A percentile compares a stretch with the other conserved stretches of the same genome.
Conservation (phyloP, 2,329 filamentous ascomycete species). For the Cladosporium sp. region DNA sequence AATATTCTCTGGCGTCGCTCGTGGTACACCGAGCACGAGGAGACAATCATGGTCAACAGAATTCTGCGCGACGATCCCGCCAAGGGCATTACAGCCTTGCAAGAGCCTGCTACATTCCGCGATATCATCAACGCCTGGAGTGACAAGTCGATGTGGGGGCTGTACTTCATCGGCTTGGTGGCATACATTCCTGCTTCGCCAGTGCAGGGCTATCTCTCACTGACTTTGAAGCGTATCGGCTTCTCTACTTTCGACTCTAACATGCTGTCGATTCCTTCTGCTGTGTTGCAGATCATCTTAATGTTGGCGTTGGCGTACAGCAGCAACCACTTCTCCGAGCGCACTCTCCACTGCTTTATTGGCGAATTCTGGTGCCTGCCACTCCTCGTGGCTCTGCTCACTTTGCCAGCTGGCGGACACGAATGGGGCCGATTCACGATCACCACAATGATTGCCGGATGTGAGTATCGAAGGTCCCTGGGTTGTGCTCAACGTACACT, state of each 20-base stretch:
- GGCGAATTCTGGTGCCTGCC: conserved; percentile 46
- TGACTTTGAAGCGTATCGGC: conserved; percentile 21
- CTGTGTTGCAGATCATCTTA: conserved; percentile 50
- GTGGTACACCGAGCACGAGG: conserved; percentile 68
- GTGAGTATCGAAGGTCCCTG: conserved; percentile 33
- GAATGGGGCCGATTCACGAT: conserved; percentile 43
- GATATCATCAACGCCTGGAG: conserved; percentile 9
- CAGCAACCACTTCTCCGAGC: conserved; percentile 53
- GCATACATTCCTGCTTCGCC: conserved; percentile 40
- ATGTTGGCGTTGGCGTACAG: conserved; percentile 54
- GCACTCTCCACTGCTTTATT: conserved; percentile 50
- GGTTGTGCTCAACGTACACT: conserved; percentile 31
- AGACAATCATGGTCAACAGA: conserved; percentile 69
- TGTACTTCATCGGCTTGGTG: conserved; percentile 27
- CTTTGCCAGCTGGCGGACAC: conserved; percentile 36
- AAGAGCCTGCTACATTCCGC: conserved; percentile 26
- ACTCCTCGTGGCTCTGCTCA: conserved; percentile 40
- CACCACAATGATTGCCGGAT: conserved; percentile 39
- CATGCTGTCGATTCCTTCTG: conserved; percentile 43
- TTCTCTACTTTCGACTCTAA: conserved; percentile 43
- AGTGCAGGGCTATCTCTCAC: conserved; percentile 33
- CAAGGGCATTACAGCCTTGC: conserved; percentile 55
- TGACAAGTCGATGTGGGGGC: conserved; percentile 15
- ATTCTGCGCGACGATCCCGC: conserved; percentile 62
- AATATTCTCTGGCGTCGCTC: conserved; percentile 60